Percentiles rank a stretch among this genome's conserved stretches.
These are phyloP conservation scores for Lachancea sp. DNA, from an alignment of 805 yeast species.

Conservation along the genomic window DNA sequence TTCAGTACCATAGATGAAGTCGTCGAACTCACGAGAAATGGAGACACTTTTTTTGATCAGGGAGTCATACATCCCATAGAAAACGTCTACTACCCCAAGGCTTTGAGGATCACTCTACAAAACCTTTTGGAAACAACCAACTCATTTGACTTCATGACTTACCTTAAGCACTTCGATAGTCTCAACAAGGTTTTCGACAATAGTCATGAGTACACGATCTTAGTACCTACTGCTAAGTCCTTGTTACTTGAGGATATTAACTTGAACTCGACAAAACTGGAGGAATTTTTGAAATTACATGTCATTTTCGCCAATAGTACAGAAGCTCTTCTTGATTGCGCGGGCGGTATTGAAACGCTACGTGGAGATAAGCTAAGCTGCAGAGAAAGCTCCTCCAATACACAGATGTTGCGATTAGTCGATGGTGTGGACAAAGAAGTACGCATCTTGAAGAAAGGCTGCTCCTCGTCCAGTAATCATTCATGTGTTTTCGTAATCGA, in stretches of 20 bases:
- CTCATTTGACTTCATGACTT: slow-evolving; percentile 40
- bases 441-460: slow-evolving; percentile 54
- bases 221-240: slow-evolving; percentile 63
- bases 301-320: slow-evolving; percentile 56
- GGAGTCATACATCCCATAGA: slow-evolving; percentile 78
- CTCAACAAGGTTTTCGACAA: slow-evolving; percentile 38
- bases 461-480: slow-evolving; percentile 37
- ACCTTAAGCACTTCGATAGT: slow-evolving; percentile 41
- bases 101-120: slow-evolving; percentile 44
- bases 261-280: slow-evolving; percentile 37
- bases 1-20: slow-evolving; percentile 21
- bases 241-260: slow-evolving; percentile 47
- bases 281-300: slow-evolving; percentile 59
- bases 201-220: slow-evolving; percentile 47
- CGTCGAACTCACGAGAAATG: slow-evolving; percentile 31
- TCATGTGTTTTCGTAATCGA: slow-evolving; percentile 62
- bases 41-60: slow-evolving; percentile 69
- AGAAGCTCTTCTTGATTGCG: slow-evolving; percentile 42
- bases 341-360: slow-evolving; percentile 38
- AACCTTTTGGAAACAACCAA: slow-evolving; percentile 55
- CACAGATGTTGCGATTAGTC: slow-evolving; percentile 36
- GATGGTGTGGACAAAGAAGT: slow-evolving; percentile 54
- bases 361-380: slow-evolving; percentile 40
- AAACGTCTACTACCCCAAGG: slow-evolving; percentile 49
- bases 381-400: slow-evolving; percentile 36